Percentiles rank a stretch among this genome's conserved stretches.
Conservation (phyloP, 208 protist genomes). For the Leishmania arabica region DNA sequence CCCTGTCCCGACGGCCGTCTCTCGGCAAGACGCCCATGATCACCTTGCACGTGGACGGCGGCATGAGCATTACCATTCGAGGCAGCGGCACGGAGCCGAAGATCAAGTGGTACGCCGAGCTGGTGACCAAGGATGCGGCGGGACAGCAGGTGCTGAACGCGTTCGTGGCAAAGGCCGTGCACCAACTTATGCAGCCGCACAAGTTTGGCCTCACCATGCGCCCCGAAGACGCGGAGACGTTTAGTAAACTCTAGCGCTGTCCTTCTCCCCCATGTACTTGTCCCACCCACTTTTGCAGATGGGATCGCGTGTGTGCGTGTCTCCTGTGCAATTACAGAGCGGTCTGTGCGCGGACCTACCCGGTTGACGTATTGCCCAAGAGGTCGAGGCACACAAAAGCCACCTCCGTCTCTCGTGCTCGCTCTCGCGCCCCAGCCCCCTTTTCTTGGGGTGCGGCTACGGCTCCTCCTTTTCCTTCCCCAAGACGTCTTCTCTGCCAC, state of each 20-base stretch:
- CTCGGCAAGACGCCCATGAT: constrained; percentile 92
- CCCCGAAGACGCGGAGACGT: constrained; percentile 18
- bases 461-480: background rate
- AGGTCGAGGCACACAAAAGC: background rate
- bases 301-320: background rate
- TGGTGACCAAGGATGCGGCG: constrained; percentile 43
- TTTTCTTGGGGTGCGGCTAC: background rate
- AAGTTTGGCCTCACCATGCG: constrained; percentile 61
- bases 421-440: background rate
- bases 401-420: background rate
- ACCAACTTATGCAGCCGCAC: constrained; percentile 67
- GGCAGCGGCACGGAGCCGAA: constrained; percentile 98
- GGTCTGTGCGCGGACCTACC: background rate
- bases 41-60: constrained; percentile 96
- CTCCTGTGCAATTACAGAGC: background rate
- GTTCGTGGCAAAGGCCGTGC: constrained; percentile 56
- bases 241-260: constrained; percentile 20
- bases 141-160: constrained; percentile 26
- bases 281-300: background rate
- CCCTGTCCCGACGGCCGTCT: constrained; percentile 43
- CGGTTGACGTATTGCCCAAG: background rate
- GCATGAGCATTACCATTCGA: constrained; percentile 91
- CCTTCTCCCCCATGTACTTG: background rate
- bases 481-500: background rate
- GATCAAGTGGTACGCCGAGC: constrained; percentile 95